Base-by-base conservation (phyloP, 2,329 filamentous ascomycete genomes). In the Diaporthe helianthi region DNA sequence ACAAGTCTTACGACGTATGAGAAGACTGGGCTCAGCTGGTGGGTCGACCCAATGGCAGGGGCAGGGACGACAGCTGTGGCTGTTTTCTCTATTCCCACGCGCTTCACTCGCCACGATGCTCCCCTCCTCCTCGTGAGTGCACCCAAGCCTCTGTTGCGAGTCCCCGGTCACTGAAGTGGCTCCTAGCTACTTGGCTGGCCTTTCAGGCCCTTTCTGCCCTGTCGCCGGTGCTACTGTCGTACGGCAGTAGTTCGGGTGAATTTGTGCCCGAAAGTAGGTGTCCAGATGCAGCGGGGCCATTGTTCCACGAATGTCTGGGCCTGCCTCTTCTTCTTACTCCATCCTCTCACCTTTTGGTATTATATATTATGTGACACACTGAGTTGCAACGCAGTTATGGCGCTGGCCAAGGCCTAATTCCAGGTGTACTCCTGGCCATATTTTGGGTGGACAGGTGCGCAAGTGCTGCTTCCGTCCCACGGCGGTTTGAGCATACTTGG, bases 231-330 rank as follows among this genome's bases (percentile, higher is more conserved):
- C 55, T 46, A 26, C 55, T 46, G 55, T 60, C 55, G 26, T 5
- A 60, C 55, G 24, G 55, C 55, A 60, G 55, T 60, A 60, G 55
- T 46, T 22, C 38, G 55, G 41, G 38, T 22, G 22, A 22, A 46
- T 58, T 17, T 55, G 55, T 60, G 55, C 55, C 26, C 26, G 46
- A 60, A 60, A 31, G 46, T 19, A 36, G 51, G 54, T 60, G 17
- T 46, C 41, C 26, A 60, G 55, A 60, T 60, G 38, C 55, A 31
- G 55, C 55, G 26, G 38, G 38, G 26, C 55, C 26, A 29, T 46
- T 60, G 55, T 60, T 15, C 24, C 26, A 60, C 55, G 10, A 33
- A n/a, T 60, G 38, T 46, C 55, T 60, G 38, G 26, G 55, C 38
- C 13, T 46, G 55, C 38, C 38, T 31, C n/a, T 31, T 46, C 19